phyloP scores from a whole-genome alignment of 2,329 filamentous ascomycete species.

The Ascochyta fabae region DNA sequence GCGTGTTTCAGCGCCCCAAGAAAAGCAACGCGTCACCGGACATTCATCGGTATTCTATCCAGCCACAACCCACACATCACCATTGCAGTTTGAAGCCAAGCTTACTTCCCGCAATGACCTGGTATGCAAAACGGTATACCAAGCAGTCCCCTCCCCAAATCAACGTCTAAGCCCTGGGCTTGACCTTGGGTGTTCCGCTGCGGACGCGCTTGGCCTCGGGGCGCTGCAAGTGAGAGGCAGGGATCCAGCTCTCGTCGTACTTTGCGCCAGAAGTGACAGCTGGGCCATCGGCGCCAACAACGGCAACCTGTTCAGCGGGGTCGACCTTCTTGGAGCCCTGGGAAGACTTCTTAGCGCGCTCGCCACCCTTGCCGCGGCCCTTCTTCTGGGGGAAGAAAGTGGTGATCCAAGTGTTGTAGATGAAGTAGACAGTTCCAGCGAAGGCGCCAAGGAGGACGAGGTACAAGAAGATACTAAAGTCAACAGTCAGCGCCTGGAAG shows the following conservation, averaged over 20 bases:
- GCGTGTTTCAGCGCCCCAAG: background rate
- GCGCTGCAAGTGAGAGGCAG: constrained; percentile 84
- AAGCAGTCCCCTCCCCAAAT: background rate
- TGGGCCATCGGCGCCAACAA: constrained; percentile 74
- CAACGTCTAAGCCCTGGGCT: constrained; percentile 33
- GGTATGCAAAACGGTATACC: background rate
- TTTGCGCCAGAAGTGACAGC: constrained; percentile 73
- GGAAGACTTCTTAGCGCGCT: constrained; percentile 67
- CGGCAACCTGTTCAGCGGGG: constrained; percentile 62
- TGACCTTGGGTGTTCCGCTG: constrained; percentile 52
- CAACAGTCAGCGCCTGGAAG: too few species aligned
- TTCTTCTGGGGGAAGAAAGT: constrained; percentile 89
- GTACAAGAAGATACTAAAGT: constrained; percentile 89
- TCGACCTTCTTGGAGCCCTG: constrained; percentile 73
- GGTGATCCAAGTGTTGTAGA: constrained; percentile 98
- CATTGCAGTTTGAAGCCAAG: background rate
- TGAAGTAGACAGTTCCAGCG: constrained; percentile 85
- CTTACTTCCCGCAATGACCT: background rate
- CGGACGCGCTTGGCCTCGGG: constrained; percentile 72
- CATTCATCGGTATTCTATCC: background rate
- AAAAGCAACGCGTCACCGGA: background rate
- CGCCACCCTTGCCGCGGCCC: constrained; percentile 65
- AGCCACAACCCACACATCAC: background rate
- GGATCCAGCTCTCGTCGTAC: constrained; percentile 96
- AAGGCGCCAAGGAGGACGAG: constrained; percentile 83